Evolutionary conservation across 257 asterid genomes (phyloP), one percentile per base, ranked within the genome.

Genomic region (Solanum okadae): DNA sequence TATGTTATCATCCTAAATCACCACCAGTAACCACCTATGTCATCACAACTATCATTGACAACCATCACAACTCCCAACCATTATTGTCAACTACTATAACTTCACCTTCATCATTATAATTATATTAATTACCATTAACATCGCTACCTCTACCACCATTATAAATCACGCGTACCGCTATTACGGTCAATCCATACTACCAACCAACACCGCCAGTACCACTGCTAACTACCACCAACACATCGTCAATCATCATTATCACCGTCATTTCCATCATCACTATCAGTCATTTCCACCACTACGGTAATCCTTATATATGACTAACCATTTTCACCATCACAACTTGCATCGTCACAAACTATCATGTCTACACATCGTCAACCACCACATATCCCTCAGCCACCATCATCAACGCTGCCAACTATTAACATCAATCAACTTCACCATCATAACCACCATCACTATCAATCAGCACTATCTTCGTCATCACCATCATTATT

Each of bases 141-240:
- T 59, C 4, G 25, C 2, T 8, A 0, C 11, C 25, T 56, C 12
- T 20, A 20, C 5, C 11, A 56, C 5, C 67, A 20, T 20, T 56
- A 56, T 56, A 18, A 18, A 18, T 3, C 65, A 56, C 9, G 0
- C 3, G 10, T 56, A 56, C n/a, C 2, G 11, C n/a, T 20, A 56
- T 7, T 56, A 9, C 25, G 11, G 12, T 20, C n/a, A 3, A 56
- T 56, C 67, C 11, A 20, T 56, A 56, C 2, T 56, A 56, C 10
- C 25, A 56, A 56, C n/a, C 2, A 20, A 20, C 67, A 20, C 12
- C 3, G 3, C 9, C 65, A 56, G 0, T 20, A 56, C 25, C 65
- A 18, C 0, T 11, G 1, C 0, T 3, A 7, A 7, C 11, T 56
- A 20, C 2, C n/a, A 52, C 10, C 3, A 52, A 52, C 10, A 52